Percentiles rank a stretch among this genome's conserved stretches.
Conservation (phyloP, 768 basidiomycete genomes). For the Lactarius vividus region DNA sequence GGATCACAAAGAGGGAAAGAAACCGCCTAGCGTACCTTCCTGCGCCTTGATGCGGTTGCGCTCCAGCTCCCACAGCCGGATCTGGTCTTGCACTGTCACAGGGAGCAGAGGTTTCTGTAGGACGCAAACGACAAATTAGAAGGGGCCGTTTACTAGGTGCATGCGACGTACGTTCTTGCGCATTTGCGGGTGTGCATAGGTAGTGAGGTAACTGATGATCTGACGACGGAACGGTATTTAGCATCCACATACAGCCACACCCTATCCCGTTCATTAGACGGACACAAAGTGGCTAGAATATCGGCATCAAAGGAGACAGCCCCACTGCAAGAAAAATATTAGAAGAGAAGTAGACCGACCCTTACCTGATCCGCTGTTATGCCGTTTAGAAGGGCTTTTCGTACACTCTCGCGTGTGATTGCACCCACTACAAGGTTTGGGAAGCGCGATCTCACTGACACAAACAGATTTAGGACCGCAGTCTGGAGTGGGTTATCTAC, state of each 20-base stretch:
- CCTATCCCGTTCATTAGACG: background rate
- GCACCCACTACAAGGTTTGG: conserved; percentile 96
- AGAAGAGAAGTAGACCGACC: background rate
- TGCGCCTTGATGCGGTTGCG: conserved; percentile 84
- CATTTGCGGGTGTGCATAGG: conserved; percentile 98
- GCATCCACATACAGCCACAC: background rate
- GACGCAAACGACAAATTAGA: background rate
- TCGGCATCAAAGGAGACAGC: background rate
- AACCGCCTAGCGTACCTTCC: conserved; percentile 61
- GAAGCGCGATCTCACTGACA: conserved; percentile 89
- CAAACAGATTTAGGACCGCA: conserved; percentile 91
- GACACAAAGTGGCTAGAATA: background rate
- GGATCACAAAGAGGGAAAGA: background rate
- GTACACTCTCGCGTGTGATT: conserved; percentile 93
- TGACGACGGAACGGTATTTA: conserved; percentile 35
- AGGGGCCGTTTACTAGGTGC: conserved; percentile 7
- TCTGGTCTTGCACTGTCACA: conserved; percentile 97
- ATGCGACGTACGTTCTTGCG: conserved; percentile 69
- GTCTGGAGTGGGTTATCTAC: conserved; percentile 94
- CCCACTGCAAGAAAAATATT: background rate
- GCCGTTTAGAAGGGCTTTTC: conserved; percentile 89
- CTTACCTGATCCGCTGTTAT: conserved; percentile 94
- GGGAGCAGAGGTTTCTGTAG: conserved; percentile 86
- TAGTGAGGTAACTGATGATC: conserved; percentile 94
- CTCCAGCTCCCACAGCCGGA: conserved; percentile 96